Conservation (phyloP, 192 early-diverging fungal species). For the Rhizophagus clarus region DNA sequence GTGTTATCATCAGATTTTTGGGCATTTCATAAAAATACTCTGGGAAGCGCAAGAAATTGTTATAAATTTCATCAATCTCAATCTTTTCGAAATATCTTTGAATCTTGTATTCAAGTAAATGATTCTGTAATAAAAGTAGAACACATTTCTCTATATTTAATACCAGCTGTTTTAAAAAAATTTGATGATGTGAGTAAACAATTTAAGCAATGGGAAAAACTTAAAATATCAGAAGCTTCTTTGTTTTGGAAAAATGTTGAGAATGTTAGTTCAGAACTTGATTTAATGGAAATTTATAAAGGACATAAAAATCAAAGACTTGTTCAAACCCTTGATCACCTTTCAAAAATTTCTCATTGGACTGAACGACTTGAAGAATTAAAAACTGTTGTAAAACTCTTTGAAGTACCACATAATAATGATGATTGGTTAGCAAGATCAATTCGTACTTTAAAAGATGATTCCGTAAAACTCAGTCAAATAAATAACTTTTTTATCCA, state of each 20-base stretch:
- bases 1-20: neutral
- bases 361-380: neutral
- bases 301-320: neutral
- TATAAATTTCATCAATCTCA: conserved; percentile 15
- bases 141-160: neutral
- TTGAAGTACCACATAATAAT: neutral
- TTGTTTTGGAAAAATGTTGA: conserved; percentile 15
- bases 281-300: neutral
- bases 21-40: neutral
- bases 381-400: neutral
- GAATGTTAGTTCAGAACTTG: neutral
- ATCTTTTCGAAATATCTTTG: conserved; percentile 11
- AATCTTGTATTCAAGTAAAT: neutral
- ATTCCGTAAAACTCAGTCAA: neutral
- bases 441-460: neutral
- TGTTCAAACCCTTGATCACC: neutral
- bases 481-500: neutral
- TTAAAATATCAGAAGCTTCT: neutral
- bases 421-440: neutral
- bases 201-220: conserved; percentile 2
- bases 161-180: neutral
- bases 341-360: conserved; percentile 1
- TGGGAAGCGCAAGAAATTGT: neutral
- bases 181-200: neutral
- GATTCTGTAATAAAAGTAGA: neutral